Base-by-base conservation (phyloP, 1,284 basidiomycete genomes). In the Neotropicomus parvogracilis region DNA sequence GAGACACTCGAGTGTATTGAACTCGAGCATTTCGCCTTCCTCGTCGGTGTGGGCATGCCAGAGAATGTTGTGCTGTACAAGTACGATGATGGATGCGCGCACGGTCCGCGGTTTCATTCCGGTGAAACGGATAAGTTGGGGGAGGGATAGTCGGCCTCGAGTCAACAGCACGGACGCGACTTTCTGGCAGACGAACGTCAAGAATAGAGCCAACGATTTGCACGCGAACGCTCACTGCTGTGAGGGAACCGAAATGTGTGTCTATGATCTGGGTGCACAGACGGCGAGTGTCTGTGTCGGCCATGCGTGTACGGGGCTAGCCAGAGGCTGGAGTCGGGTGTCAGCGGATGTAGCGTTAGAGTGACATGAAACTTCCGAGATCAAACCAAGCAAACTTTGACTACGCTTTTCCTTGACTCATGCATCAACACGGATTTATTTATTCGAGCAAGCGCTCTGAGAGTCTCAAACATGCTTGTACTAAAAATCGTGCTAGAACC, bases 21-120 rank as follows among this genome's bases (percentile, higher is more conserved):
- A 70, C 60, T 91, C 88, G 35, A 91, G 76, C 46, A 88, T 77
- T 59, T 91, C 89, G 7, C 78, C 79, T 39, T 85, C 88, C n/a
- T 83, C 81, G 29, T 83, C 80, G 5, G 78, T 79, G 39, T 79
- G 78, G 3, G 88, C 83, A 62, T 93, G 86, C 80, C 90, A 91
- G 33, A 95, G 77, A 45, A 97, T 71, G 65, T 95, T 93, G 67
- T 99, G 95, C 68, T 98, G 95, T 20, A 95, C 79, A 44, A 99
- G 80, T 42, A 88, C 80, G 48, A 98, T 71, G 40, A 97, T 74
- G 24, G 85, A 77, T 17, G 86, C 85, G 45, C 88, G 81, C 24
- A 88, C 77, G 2, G 79, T 81, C 14, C 84, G 78, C 8, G 83
- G 76, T 59, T 82, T 83, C 34, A 72, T 49, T 19, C 57, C 54